Evolutionary conservation across 2,329 filamentous ascomycete species (phyloP), one percentile per base, ranked within the genome.

Genomic region (Colletotrichum sp.): DNA sequence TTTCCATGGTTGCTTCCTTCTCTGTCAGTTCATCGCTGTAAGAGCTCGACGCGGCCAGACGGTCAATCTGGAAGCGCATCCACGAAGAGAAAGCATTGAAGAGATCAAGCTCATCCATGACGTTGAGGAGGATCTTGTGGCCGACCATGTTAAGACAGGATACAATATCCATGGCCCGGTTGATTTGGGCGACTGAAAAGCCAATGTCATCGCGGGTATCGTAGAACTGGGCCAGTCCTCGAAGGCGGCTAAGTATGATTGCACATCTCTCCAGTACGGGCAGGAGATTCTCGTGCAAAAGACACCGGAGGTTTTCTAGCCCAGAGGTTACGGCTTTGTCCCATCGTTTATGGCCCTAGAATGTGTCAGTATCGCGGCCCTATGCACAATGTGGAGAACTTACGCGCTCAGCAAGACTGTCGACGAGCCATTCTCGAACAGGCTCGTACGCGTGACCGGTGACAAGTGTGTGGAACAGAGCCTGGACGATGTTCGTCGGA

Each of bases 341-440:
- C 97, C 97, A 99, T 65, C 97, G 90, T 84, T 98, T 98, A 80
- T 98, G 95, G 1, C 96, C 96, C 94, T 97, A 66, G 2, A 25
- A 18, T 34, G 55, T 70, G 61, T 75, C 74, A 71, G 78, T 80
- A 64, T 13, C 22, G 80, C 73, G 30, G 52, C 71, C 77, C 67
- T 68, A 7, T 34, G 55, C 75, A 6, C 15, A 36, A 69, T 8
- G 6, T 16, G 13, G 30, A 32, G 71, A 34, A 83, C 90, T 80
- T 87, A 96, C 95, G 77, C 95, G 88, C 81, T 97, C 95, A 9
- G 92, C 91, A 34, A 98, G 86, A 78, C 94, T 94, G 80, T 98
- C 95, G 6, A 96, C 91, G 2, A 99, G 88, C 94, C 97, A 99
- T 82, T 98, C 96, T 75, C 92, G 93, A 70, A 98, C 88, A 25